Evolutionary conservation across 164 flowering plant genomes (phyloP).

Genomic region (Litsea cubeba): DNA sequence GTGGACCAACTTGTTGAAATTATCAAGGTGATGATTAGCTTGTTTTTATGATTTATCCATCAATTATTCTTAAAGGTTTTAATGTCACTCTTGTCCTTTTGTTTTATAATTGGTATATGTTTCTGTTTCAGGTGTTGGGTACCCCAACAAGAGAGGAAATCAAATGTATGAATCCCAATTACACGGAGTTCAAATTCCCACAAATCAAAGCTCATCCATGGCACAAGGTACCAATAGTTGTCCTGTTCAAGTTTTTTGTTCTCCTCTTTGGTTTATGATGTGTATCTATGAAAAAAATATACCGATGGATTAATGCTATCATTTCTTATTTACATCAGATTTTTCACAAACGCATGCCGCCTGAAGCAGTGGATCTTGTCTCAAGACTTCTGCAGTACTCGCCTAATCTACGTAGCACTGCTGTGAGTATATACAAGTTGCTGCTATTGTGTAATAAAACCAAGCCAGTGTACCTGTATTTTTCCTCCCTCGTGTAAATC

Average conservation of each 20-base stretch:
- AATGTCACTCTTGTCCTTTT: no score
- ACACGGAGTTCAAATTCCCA: constrained; percentile 52
- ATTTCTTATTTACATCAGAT: constrained; percentile 24
- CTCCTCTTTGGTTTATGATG: neutral
- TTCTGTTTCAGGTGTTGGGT: constrained; percentile 45
- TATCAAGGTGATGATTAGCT: constrained; percentile 38
- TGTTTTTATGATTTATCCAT: neutral
- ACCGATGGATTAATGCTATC: neutral
- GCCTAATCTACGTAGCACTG: constrained; percentile 52
- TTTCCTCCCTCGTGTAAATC: neutral
- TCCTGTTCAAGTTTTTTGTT: neutral
- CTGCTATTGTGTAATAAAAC: neutral
- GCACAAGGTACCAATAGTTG: constrained; percentile 47
- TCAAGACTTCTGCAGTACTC: constrained; percentile 58
- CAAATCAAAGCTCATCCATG: constrained; percentile 64
- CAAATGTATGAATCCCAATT: constrained; percentile 63
- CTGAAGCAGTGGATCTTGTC: constrained; percentile 63
- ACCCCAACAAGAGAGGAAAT: constrained; percentile 70
- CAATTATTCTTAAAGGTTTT: neutral
- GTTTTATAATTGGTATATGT: neutral
- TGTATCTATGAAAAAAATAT: neutral
- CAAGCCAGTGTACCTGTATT: neutral
- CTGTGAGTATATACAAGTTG: constrained; percentile 32
- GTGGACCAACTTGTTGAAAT: constrained; percentile 60
- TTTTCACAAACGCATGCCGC: constrained; percentile 63